Conservation (phyloP, 1,284 basidiomycete genomes). For the Acaromyces ingoldii region DNA sequence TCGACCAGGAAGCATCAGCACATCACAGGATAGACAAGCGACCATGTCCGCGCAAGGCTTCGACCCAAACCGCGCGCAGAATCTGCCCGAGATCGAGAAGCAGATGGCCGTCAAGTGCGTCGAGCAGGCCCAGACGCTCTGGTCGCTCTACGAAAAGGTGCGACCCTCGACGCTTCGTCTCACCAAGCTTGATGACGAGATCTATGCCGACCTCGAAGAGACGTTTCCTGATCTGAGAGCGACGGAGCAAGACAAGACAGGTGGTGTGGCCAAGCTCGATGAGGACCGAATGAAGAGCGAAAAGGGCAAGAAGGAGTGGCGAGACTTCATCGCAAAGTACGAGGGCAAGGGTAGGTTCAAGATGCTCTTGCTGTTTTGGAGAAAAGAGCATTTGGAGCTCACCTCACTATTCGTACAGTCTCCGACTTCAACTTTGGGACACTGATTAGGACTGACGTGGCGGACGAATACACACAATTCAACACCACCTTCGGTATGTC, state of each 20-base stretch:
- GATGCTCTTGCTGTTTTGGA: background rate
- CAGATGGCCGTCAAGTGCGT: slow-evolving; percentile 91
- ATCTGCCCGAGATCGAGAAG: slow-evolving; percentile 91
- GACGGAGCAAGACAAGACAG: slow-evolving; percentile 1
- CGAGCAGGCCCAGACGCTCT: slow-evolving; percentile 70
- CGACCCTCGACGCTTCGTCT: slow-evolving; percentile 70
- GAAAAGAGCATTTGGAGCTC: background rate
- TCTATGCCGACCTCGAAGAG: slow-evolving; percentile 69
- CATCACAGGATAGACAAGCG: too few species aligned
- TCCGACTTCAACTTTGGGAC: slow-evolving; percentile 98
- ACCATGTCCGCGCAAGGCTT: slow-evolving; percentile 37
- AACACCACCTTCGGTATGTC: slow-evolving; percentile 88
- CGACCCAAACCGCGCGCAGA: slow-evolving; percentile 60
- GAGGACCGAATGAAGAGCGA: slow-evolving; percentile 93
- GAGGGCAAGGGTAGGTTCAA: slow-evolving; percentile 54
- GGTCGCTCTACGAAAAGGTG: slow-evolving; percentile 84
- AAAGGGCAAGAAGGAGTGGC: slow-evolving; percentile 86
- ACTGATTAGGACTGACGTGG: slow-evolving; percentile 75
- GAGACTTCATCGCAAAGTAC: slow-evolving; percentile 78
- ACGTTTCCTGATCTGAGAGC: slow-evolving; percentile 69
- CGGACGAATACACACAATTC: slow-evolving; percentile 78
- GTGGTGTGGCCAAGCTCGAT: slow-evolving; percentile 58
- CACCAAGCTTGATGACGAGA: slow-evolving; percentile 62
- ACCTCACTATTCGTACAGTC: slow-evolving; percentile 53
- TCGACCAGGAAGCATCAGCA: too few species aligned